A percentile compares a stretch with the other conserved stretches of the same genome.
Evolutionary conservation across 1,284 basidiomycete species (phyloP).

Genomic region (Sporisorium reilianum): DNA sequence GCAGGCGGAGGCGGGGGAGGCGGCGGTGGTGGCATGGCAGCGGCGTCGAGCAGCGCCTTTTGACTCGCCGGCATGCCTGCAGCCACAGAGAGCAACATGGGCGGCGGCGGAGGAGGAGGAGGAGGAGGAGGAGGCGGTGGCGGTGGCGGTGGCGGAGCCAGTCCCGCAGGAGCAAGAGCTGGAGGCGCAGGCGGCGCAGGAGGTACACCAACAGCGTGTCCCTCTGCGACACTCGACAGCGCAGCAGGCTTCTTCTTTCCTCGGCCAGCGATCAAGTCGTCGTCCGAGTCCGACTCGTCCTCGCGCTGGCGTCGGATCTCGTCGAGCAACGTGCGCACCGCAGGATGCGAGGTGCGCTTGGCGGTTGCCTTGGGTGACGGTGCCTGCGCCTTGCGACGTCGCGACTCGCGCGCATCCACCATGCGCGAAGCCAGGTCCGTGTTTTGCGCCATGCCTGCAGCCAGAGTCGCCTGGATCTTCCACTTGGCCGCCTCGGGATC

Average conservation of each 20-base stretch:
- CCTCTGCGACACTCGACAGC: constrained; percentile 27
- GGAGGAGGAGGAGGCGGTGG: constrained; percentile 47
- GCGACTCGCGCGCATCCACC: constrained; percentile 62
- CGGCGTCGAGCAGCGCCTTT: constrained; percentile 32
- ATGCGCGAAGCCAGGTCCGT: constrained; percentile 63
- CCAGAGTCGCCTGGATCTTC: constrained; percentile 66
- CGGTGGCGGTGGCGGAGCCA: constrained; percentile 29
- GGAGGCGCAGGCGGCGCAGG: constrained; percentile 38
- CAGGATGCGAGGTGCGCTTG: constrained; percentile 48
- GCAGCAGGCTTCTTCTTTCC: constrained; percentile 39
- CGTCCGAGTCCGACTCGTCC: constrained; percentile 52
- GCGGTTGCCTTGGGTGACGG: constrained; percentile 10
- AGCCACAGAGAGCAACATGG: constrained; percentile 30
- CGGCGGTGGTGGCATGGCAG: constrained; percentile 52
- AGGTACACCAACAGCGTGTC: neutral
- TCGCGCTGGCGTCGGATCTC: constrained; percentile 57
- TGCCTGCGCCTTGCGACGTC: constrained; percentile 38
- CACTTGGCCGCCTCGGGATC: constrained; percentile 63
- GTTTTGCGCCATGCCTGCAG: constrained; percentile 66
- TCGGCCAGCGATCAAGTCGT: constrained; percentile 38
- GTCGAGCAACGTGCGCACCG: constrained; percentile 53
- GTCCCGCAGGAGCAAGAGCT: constrained; percentile 17
- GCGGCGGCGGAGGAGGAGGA: constrained; percentile 46
- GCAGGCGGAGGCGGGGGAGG: constrained; percentile 50
- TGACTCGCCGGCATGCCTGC: constrained; percentile 17